These are phyloP conservation scores for Vachellia pachyceras DNA, from an alignment of 306 rosid genomes.

Conservation along the genomic window DNA sequence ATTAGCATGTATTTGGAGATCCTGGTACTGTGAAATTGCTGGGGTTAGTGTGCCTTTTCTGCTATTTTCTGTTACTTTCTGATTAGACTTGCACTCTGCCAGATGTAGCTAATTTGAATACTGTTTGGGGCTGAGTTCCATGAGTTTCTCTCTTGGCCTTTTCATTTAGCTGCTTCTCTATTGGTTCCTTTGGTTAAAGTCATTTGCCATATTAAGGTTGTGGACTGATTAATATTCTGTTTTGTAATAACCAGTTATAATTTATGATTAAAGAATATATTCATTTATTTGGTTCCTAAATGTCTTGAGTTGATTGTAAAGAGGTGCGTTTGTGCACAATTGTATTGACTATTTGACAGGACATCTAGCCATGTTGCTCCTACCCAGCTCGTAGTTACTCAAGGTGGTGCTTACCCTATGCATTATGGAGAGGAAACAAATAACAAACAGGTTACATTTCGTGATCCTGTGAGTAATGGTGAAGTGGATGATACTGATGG, in stretches of 20 bases:
- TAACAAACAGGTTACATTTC: conserved; percentile 88
- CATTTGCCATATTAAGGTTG: neutral
- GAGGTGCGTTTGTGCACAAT: conserved; percentile 42
- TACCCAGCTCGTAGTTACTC: conserved; percentile 48
- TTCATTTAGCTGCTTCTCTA: conserved; percentile 9
- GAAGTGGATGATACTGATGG: conserved; percentile 75
- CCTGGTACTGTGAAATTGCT: neutral
- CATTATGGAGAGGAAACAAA: conserved; percentile 66
- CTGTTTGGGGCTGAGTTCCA: neutral
- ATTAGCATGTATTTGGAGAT: neutral
- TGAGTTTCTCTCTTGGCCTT: neutral
- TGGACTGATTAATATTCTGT: conserved; percentile 21
- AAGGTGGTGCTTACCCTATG: conserved; percentile 44
- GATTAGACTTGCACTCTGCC: neutral
- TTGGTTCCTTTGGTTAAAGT: conserved; percentile 35
- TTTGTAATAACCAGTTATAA: conserved; percentile 18
- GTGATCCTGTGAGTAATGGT: conserved; percentile 70
- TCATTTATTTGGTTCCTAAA: neutral
- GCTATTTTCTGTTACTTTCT: neutral
- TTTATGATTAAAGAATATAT: conserved; percentile 9
- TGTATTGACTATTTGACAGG: conserved; percentile 54
- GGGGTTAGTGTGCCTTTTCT: neutral
- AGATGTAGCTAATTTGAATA: neutral
- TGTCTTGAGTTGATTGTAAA: conserved; percentile 20
- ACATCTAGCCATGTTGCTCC: conserved; percentile 47